Conservation (phyloP, 305 asterid species). For the Solanum hybrid region DNA sequence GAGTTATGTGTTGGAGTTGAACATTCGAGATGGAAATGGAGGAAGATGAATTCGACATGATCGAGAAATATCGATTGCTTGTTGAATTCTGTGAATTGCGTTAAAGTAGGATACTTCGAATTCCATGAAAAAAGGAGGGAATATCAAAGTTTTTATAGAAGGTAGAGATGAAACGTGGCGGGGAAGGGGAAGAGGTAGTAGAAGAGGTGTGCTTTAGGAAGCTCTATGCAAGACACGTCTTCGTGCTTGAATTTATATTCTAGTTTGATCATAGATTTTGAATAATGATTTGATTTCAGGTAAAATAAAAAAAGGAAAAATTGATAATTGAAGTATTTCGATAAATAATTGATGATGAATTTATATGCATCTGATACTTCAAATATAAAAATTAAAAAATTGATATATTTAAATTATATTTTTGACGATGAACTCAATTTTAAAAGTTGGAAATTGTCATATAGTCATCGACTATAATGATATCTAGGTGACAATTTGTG, state of each 20-base stretch:
- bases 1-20: conserved; percentile 33
- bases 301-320: too few relatives aligned
- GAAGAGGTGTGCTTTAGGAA: background rate
- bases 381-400: too few relatives aligned
- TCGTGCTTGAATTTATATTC: background rate
- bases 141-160: background rate
- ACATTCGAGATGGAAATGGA: conserved; percentile 16
- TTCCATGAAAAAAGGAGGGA: background rate
- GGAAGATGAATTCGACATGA: background rate
- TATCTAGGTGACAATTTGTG: too few relatives aligned
- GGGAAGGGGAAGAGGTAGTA: background rate
- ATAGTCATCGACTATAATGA: too few relatives aligned
- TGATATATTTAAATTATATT: too few relatives aligned
- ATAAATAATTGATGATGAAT: too few relatives aligned
- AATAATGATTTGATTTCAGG: too few relatives aligned
- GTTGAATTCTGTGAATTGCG: background rate
- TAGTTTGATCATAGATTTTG: too few relatives aligned
- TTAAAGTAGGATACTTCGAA: background rate
- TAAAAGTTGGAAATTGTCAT: too few relatives aligned
- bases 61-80: background rate
- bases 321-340: too few relatives aligned
- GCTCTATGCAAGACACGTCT: background rate
- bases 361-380: too few relatives aligned
- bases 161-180: background rate
- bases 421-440: too few relatives aligned